These are phyloP conservation scores for Colletotrichum sp. DNA, from an alignment of 2,329 filamentous ascomycete genomes.

Conservation along the genomic window DNA sequence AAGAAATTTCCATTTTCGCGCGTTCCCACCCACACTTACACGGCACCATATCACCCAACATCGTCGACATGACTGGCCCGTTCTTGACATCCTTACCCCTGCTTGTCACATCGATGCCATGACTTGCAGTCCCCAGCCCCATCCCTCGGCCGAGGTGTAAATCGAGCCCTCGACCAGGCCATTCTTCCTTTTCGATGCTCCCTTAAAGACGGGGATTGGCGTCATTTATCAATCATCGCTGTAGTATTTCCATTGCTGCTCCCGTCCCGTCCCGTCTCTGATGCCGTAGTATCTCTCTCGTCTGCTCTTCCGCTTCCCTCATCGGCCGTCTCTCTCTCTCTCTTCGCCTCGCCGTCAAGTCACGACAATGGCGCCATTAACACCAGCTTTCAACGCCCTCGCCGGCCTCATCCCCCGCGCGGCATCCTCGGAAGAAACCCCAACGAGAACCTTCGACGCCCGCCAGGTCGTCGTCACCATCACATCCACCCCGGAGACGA, in stretches of 20 bases:
- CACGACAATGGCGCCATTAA: conserved; percentile 5
- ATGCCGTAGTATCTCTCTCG: background rate
- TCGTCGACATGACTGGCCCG: background rate
- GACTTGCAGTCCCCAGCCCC: conserved; percentile 11
- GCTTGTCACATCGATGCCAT: conserved; percentile 8
- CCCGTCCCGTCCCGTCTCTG: background rate
- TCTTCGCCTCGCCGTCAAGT: background rate
- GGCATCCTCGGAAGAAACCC: background rate
- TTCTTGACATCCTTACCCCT: conserved; percentile 1
- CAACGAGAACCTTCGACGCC: conserved; percentile 5
- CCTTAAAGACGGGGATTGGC: background rate
- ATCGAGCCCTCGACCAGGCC: background rate
- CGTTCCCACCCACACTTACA: conserved; percentile 7
- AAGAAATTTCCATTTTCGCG: conserved; percentile 1
- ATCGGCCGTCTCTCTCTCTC: background rate
- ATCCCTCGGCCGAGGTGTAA: background rate
- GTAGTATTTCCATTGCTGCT: background rate
- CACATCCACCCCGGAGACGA: conserved; percentile 20
- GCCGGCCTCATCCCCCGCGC: background rate
- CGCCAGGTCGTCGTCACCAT: conserved; percentile 37
- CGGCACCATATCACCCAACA: background rate
- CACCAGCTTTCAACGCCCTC: background rate
- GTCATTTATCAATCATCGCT: background rate
- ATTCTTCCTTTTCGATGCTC: background rate
- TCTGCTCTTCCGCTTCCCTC: background rate